phyloP scores from a whole-genome alignment of 306 rosid species.

The Myrica gale region DNA sequence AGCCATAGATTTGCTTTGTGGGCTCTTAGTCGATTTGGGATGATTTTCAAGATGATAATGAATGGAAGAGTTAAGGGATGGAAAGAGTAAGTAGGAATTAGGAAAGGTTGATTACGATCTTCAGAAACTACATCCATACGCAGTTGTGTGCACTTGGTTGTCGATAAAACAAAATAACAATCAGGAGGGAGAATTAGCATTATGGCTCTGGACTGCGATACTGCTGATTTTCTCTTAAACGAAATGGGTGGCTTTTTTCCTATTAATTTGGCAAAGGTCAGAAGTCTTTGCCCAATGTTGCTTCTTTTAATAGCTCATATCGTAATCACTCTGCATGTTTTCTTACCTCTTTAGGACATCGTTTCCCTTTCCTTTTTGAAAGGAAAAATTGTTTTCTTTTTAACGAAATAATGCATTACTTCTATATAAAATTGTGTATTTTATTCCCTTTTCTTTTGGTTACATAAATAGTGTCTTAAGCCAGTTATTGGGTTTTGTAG shows the following conservation, averaged over 20 bases:
- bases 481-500: no score
- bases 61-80: not conserved
- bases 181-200: constrained; percentile 6
- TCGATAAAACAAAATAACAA: not conserved
- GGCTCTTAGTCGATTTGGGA: not conserved
- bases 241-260: constrained; percentile 29
- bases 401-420: not conserved
- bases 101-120: not conserved
- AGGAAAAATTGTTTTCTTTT: not conserved
- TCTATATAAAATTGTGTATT: not conserved
- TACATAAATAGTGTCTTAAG: no score
- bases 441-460: no score
- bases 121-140: not conserved
- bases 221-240: constrained; percentile 11
- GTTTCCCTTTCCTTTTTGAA: constrained; percentile 4
- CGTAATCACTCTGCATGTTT: not conserved
- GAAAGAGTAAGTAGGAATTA: not conserved
- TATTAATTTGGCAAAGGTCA: constrained; percentile 43
- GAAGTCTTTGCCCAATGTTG: constrained; percentile 24
- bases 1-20: not conserved
- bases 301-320: constrained; percentile 2
- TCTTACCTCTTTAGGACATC: constrained; percentile 25
- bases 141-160: not conserved
- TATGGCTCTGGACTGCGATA: constrained; percentile 1
- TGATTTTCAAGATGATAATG: not conserved